Percentiles rank a stretch among this genome's conserved stretches.
Conservation (phyloP, 257 asterid genomes). For the Fraxinus anomala region DNA sequence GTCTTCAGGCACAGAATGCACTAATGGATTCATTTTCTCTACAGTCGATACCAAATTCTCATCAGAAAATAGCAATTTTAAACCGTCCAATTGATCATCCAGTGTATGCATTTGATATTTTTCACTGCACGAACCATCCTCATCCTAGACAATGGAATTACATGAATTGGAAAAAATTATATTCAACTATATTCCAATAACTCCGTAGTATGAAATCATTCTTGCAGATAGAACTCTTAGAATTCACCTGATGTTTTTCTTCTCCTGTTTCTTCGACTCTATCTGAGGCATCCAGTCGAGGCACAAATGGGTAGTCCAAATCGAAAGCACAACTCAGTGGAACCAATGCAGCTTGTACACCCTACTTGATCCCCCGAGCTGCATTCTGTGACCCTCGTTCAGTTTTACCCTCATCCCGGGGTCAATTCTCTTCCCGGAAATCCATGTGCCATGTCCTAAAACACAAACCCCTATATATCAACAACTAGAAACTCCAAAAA, state of each 20-base stretch:
- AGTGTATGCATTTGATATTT: slow-evolving; percentile 32
- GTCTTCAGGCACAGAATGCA: slow-evolving; percentile 35
- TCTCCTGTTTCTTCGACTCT: slow-evolving; percentile 38
- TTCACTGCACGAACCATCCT: slow-evolving; percentile 22
- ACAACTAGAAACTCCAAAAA: too few relatives aligned
- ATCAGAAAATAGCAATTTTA: slow-evolving; percentile 34
- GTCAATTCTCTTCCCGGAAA: slow-evolving; percentile 69
- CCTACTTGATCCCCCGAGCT: slow-evolving; percentile 78
- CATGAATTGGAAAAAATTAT: slow-evolving; percentile 2
- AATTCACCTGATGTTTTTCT: slow-evolving; percentile 36
- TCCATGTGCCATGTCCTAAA: slow-evolving; percentile 86
- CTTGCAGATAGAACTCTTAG: slow-evolving; percentile 2
- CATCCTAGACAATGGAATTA: slow-evolving; percentile 46
- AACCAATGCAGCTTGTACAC: slow-evolving; percentile 72
- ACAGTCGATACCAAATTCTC: slow-evolving; percentile 1
- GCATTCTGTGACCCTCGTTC: slow-evolving; percentile 64
- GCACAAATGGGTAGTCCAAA: slow-evolving; percentile 56
- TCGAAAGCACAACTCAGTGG: slow-evolving; percentile 75
- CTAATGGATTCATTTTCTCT: slow-evolving; percentile 32
- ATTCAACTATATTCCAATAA: slow-evolving; percentile 19
- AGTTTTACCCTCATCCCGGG: slow-evolving; percentile 52
- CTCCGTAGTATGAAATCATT: slow-evolving; percentile 10
- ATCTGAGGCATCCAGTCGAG: slow-evolving; percentile 41
- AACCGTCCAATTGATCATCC: slow-evolving; percentile 42
- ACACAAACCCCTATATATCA: slow-evolving; percentile 25